These are phyloP conservation scores for Paratinospora sagittata DNA, from an alignment of 164 flowering plant species.

Conservation along the genomic window DNA sequence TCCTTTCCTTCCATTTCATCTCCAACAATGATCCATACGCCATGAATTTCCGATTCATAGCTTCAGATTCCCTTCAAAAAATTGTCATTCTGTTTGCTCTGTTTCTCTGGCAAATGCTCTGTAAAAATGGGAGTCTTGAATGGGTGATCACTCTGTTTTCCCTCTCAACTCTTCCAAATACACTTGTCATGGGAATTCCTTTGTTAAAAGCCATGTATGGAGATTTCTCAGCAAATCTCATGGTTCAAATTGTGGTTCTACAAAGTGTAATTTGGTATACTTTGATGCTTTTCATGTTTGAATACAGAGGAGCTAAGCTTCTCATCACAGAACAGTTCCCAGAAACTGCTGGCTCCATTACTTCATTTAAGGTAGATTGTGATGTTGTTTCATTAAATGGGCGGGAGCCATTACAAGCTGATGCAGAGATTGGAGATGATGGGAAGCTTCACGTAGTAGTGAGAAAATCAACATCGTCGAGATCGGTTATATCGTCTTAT, in stretches of 20 bases:
- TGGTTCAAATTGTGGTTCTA: conserved; percentile 88
- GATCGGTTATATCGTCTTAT: conserved; percentile 35
- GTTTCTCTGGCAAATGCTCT: conserved; percentile 53
- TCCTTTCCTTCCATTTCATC: conserved; percentile 91
- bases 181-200: conserved; percentile 96
- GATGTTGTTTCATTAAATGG: conserved; percentile 82
- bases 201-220: conserved; percentile 90
- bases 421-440: conserved; percentile 76
- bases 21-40: conserved; percentile 70
- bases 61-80: conserved; percentile 85
- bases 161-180: conserved; percentile 85
- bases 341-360: conserved; percentile 71
- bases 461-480: conserved; percentile 35
- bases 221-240: conserved; percentile 56
- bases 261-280: conserved; percentile 95
- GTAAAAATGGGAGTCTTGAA: conserved; percentile 46
- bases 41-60: conserved; percentile 86
- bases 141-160: conserved; percentile 94
- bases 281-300: conserved; percentile 80
- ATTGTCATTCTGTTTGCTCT: conserved; percentile 64
- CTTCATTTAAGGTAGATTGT: conserved; percentile 78
- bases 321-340: conserved; percentile 87
- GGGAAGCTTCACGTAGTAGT: conserved; percentile 81
- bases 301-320: conserved; percentile 74
- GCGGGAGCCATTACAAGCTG: conserved; percentile 63